These are phyloP conservation scores for Nasturtium officinale DNA, from an alignment of 345 rosid species.

Conservation along the genomic window DNA sequence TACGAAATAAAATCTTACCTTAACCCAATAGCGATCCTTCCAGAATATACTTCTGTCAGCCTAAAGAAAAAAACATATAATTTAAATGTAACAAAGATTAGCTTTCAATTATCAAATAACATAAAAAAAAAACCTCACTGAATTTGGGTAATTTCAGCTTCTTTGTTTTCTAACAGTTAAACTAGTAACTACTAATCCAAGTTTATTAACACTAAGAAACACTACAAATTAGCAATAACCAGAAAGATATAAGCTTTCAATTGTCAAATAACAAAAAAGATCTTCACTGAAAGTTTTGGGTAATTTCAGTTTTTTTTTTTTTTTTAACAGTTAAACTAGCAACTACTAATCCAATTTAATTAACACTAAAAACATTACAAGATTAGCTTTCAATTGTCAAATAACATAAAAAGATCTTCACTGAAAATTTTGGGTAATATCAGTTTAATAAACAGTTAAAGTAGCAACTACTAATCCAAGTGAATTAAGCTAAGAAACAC, in stretches of 20 bases:
- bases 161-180: too few species aligned
- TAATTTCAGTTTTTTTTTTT: too few species aligned
- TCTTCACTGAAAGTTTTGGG: not conserved
- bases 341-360: too few species aligned
- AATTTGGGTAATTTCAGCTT: too few species aligned
- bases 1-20: constrained; percentile 57
- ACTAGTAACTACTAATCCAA: too few species aligned
- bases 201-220: too few species aligned
- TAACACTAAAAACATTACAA: too few species aligned
- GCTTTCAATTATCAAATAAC: not conserved
- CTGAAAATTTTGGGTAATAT: not conserved
- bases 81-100: not conserved
- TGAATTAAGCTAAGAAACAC: not conserved
- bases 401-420: not conserved
- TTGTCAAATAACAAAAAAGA: too few species aligned
- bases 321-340: too few species aligned
- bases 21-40: constrained; percentile 94
- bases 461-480: not conserved
- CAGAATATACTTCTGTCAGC: constrained; percentile 67
- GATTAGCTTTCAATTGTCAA: too few species aligned
- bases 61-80: constrained; percentile 44
- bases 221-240: too few species aligned
- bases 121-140: not conserved
- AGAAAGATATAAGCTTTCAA: too few species aligned
- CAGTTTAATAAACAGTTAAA: not conserved